phyloP scores from a whole-genome alignment of 352 stramenopile species.

The Phytopythium vexans region DNA sequence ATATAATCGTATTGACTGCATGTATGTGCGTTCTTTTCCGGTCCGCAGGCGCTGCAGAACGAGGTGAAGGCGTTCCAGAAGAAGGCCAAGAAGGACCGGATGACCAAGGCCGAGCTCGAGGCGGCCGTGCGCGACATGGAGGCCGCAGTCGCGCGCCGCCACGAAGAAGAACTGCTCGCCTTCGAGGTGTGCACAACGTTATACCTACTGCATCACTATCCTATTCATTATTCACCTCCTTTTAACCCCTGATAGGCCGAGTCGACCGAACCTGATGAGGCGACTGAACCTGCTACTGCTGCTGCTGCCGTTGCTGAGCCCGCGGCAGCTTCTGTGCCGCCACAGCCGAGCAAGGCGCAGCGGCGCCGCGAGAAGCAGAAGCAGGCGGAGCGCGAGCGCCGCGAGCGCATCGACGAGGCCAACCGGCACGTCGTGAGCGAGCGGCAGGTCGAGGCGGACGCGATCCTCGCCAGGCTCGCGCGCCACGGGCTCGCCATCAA shows the following conservation, averaged over 20 bases:
- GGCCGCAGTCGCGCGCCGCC: slow-evolving; percentile 43
- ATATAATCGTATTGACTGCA: not conserved
- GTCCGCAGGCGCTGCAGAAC: slow-evolving; percentile 63
- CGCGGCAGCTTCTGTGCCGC: slow-evolving; percentile 9
- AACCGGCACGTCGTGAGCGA: slow-evolving; percentile 80
- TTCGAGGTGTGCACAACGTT: slow-evolving; percentile 16
- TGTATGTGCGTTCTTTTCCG: not conserved
- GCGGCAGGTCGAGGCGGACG: slow-evolving; percentile 77
- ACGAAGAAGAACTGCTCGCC: slow-evolving; percentile 44
- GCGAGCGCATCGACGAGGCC: slow-evolving; percentile 72
- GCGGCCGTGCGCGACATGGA: slow-evolving; percentile 56
- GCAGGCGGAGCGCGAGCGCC: slow-evolving; percentile 65
- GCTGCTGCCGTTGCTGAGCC: slow-evolving; percentile 1
- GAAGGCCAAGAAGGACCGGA: slow-evolving; percentile 82
- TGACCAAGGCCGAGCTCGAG: slow-evolving; percentile 76
- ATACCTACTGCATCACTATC: not conserved
- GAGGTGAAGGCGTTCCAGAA: slow-evolving; percentile 80
- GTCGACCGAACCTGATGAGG: slow-evolving; percentile 1
- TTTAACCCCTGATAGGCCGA: slow-evolving; percentile 1
- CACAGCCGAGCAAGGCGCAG: slow-evolving; percentile 64
- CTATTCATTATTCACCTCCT: not conserved
- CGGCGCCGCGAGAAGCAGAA: slow-evolving; percentile 74
- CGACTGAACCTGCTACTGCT: slow-evolving; percentile 3
- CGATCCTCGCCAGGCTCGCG: slow-evolving; percentile 60
- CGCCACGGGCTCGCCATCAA: slow-evolving; percentile 71